Evolutionary conservation across 352 stramenopile species (phyloP), one percentile per base, ranked within the genome.

Genomic region (Globisporangium splendens): DNA sequence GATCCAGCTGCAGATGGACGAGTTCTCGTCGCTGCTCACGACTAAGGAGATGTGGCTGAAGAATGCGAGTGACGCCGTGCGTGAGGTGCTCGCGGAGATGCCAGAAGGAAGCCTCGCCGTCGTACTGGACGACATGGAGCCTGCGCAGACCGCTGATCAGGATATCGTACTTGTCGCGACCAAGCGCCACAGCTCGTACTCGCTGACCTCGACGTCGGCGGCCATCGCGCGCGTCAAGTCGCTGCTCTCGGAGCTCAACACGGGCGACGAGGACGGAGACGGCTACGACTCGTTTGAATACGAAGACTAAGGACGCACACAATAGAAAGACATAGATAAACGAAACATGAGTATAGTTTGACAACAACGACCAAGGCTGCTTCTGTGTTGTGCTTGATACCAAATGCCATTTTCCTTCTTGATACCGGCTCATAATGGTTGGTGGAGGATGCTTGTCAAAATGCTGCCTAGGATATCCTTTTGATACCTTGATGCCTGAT

Each of bases 241-340:
- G 24, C 66, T 93, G 35, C 62, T 93, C 49, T 75, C 85, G 49
- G 83, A 93, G 60, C 68, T 91, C 13, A 82, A 86, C 42, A 75
- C 71, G 28, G 73, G 63, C 53, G 80, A 73, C 18, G 77, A 75
- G 28, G 73, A 65, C 12, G 75, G 83, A n/a, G 75, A 89, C 52
- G 82, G 79, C 58, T 91, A 93, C 56, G 80, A 91, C 61, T 91
- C 83, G 65, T 78, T 93, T 56, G 79, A 92, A 43, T 83, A 83
- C 56, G 77, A 88, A 55, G 76, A 86, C 47, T 70, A 73, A 14
- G 17, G 18, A 38, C n/a, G n/a, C 14, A 11, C 39, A 18, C 12
- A 12, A 44, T 15, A 44, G 39, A 44, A n/a, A 44, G 39, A 18
- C 28, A 35, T 35, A 35, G 28, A 35, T 10, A 35, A 35, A 35